Percentiles rank a stretch among this genome's conserved stretches.
phyloP scores from a whole-genome alignment of 176 grass and related monocot genomes.

The Aegilops umbellulata region DNA sequence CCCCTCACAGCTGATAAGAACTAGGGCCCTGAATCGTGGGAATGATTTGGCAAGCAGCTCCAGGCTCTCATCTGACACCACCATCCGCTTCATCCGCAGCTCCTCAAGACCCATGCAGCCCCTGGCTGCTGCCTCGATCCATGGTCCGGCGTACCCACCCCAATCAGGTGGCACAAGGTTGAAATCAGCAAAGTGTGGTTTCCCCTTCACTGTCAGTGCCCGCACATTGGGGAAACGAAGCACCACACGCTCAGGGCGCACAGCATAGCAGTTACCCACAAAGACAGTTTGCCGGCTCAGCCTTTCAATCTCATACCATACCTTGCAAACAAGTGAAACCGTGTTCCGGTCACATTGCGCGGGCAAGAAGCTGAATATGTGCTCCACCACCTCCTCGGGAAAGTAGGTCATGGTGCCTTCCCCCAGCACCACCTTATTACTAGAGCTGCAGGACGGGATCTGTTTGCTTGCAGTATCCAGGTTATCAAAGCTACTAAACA shows the following conservation, averaged over 20 bases:
- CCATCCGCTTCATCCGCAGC: conserved; percentile 83
- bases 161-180: conserved; percentile 73
- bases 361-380: conserved; percentile 81
- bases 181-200: conserved; percentile 84
- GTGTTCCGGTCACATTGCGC: conserved; percentile 63
- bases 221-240: conserved; percentile 49
- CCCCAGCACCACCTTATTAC: conserved; percentile 25
- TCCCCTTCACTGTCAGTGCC: conserved; percentile 66
- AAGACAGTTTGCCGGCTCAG: conserved; percentile 60
- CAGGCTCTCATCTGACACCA: conserved; percentile 64
- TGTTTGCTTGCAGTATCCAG: neutral
- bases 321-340: conserved; percentile 72
- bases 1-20: conserved; percentile 74
- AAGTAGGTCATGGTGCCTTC: conserved; percentile 71
- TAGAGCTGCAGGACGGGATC: conserved; percentile 20
- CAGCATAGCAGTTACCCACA: conserved; percentile 74
- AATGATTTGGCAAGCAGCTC: conserved; percentile 65
- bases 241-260: conserved; percentile 39
- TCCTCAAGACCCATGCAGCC: conserved; percentile 57
- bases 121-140: conserved; percentile 54
- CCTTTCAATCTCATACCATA: conserved; percentile 71
- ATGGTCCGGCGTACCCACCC: conserved; percentile 56
- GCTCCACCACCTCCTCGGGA: conserved; percentile 83
- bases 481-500: neutral
- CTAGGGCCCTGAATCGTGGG: conserved; percentile 53